These are phyloP conservation scores for Colletotrichum chlorophyti DNA, from an alignment of 2,329 filamentous ascomycete species.

Conservation along the genomic window DNA sequence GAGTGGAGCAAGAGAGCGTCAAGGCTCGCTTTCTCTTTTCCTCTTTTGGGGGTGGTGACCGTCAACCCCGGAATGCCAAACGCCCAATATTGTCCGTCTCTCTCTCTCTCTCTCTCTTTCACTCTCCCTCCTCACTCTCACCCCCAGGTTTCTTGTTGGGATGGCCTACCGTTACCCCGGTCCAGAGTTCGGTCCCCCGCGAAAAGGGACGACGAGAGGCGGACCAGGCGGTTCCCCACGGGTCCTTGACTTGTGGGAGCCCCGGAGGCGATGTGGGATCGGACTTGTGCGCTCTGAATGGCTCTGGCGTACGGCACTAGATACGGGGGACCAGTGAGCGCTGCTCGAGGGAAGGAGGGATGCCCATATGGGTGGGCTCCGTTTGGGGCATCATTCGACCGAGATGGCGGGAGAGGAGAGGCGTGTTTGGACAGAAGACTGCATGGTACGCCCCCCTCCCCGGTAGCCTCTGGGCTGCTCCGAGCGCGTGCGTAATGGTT, in stretches of 20 bases:
- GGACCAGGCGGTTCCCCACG: not conserved
- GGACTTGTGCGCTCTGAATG: not conserved
- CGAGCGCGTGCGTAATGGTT: not conserved
- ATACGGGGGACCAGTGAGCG: no score
- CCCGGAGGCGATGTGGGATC: not conserved
- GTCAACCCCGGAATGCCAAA: constrained; percentile 15
- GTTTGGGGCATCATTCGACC: constrained; percentile 19
- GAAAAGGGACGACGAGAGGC: constrained; percentile 17
- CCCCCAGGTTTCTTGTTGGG: constrained; percentile 11
- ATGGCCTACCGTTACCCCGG: not conserved
- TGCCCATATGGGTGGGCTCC: not conserved
- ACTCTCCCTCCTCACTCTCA: constrained; percentile 15
- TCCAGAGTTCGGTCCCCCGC: constrained; percentile 10
- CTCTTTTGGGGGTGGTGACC: not conserved
- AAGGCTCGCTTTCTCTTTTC: not conserved
- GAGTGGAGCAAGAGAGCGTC: not conserved
- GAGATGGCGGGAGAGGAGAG: constrained; percentile 6
- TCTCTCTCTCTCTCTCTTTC: no score
- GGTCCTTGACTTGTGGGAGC: not conserved
- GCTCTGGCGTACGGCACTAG: no score
- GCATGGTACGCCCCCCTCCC: not conserved
- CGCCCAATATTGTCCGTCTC: no score
- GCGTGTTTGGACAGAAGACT: not conserved
- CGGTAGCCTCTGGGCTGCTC: not conserved
- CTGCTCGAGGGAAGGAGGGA: no score